A percentile compares a stretch with the other conserved stretches of the same genome.
Conservation (phyloP, 805 yeast genomes). For the Blastobotrys mokoenaii region DNA sequence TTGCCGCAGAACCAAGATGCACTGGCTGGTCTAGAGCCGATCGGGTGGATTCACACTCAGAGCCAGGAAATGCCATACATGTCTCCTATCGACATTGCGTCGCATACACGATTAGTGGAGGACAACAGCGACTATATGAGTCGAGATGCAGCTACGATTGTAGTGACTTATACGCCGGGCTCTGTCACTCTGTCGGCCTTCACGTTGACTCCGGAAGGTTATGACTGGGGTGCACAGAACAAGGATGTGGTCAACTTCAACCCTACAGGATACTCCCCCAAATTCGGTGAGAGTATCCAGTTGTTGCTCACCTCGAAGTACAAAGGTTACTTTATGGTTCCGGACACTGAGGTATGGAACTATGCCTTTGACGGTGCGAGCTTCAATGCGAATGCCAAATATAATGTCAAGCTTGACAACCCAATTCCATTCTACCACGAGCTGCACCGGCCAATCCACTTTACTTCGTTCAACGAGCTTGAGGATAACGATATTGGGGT, state of each 20-base stretch:
- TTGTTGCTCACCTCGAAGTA: conserved; percentile 65
- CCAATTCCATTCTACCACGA: conserved; percentile 83
- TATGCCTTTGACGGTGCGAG: conserved; percentile 80
- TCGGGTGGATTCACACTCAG: conserved; percentile 95
- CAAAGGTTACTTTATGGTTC: conserved; percentile 79
- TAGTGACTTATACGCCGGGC: conserved; percentile 74
- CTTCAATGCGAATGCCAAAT: conserved; percentile 58
- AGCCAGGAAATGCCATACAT: conserved; percentile 54
- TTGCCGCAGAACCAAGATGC: conserved; percentile 33
- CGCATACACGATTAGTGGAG: conserved; percentile 38
- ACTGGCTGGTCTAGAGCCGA: conserved; percentile 55
- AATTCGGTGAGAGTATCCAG: conserved; percentile 56
- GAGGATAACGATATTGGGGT: conserved; percentile 39
- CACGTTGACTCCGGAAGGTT: conserved; percentile 54
- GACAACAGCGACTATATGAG: conserved; percentile 33
- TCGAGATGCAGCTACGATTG: conserved; percentile 43
- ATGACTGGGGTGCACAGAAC: conserved; percentile 67
- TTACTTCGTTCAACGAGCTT: conserved; percentile 60
- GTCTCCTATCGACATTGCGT: conserved; percentile 63
- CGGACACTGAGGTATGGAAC: conserved; percentile 82
- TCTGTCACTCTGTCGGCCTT: conserved; percentile 69
- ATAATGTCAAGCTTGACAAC: conserved; percentile 59
- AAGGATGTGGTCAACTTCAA: conserved; percentile 44
- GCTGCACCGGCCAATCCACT: conserved; percentile 82
- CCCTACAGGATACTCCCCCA: conserved; percentile 60